Percentiles rank a stretch among this genome's conserved stretches.
phyloP scores from a whole-genome alignment of 2,329 filamentous ascomycete genomes.

The Alternaria triticimaculans region DNA sequence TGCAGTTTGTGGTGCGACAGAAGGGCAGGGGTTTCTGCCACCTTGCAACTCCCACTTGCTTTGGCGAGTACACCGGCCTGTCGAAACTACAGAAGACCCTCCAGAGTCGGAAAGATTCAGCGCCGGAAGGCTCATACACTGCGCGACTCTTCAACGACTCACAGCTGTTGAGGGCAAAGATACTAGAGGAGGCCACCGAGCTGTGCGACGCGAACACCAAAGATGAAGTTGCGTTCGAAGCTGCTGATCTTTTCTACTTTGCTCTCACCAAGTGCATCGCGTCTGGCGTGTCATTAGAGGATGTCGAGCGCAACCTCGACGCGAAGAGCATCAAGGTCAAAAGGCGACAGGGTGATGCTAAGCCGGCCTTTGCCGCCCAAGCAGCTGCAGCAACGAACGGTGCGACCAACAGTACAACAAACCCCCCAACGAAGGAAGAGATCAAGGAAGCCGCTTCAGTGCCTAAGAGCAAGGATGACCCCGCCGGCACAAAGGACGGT shows the following conservation, averaged over 20 bases:
- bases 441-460: slow-evolving; percentile 61
- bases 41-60: slow-evolving; percentile 89
- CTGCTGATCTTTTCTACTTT: slow-evolving; percentile 95
- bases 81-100: slow-evolving; percentile 87
- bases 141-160: slow-evolving; percentile 90
- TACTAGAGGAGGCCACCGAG: slow-evolving; percentile 98
- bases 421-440: slow-evolving; percentile 45
- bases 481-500: slow-evolving; percentile 56
- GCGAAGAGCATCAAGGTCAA: slow-evolving; percentile 96
- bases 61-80: slow-evolving; percentile 82
- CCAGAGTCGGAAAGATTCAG: slow-evolving; percentile 77
- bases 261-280: slow-evolving; percentile 87
- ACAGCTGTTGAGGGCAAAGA: slow-evolving; percentile 89
- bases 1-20: slow-evolving; percentile 89
- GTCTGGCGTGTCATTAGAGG: slow-evolving; percentile 82
- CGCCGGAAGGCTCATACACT: slow-evolving; percentile 91
- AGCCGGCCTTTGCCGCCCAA: slow-evolving; percentile 89
- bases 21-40: slow-evolving; percentile 93
- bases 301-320: slow-evolving; percentile 91
- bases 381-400: slow-evolving; percentile 50
- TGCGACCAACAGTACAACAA: slow-evolving; percentile 24
- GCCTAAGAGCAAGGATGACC: slow-evolving; percentile 60
- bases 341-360: slow-evolving; percentile 89
- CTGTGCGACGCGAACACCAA: slow-evolving; percentile 84
- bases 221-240: slow-evolving; percentile 89